phyloP scores from a whole-genome alignment of 2,329 filamentous ascomycete genomes.

The Seiridium cupressi region DNA sequence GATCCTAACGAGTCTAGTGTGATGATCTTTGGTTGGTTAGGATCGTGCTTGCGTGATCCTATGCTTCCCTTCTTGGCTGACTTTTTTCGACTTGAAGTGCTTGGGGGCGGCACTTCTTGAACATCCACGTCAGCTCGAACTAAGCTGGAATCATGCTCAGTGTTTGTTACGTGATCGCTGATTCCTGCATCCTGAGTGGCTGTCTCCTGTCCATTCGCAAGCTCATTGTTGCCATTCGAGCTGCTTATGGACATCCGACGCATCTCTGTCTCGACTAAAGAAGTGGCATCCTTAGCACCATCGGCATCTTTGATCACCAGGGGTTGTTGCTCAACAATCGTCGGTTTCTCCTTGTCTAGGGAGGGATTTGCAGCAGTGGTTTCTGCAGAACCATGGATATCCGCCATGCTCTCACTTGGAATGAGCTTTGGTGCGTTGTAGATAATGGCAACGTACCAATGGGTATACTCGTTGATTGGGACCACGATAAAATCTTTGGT shows the following conservation, averaged over 20 bases:
- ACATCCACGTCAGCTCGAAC: background rate
- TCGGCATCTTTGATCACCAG: background rate
- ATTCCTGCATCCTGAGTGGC: background rate
- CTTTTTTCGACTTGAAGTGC: constrained; percentile 21
- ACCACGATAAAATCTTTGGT: constrained; percentile 86
- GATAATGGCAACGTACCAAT: constrained; percentile 96
- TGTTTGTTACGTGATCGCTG: background rate
- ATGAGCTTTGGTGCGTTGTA: constrained; percentile 76
- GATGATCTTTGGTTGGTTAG: constrained; percentile 68
- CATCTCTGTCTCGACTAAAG: background rate
- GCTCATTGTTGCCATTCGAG: background rate
- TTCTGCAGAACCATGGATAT: background rate
- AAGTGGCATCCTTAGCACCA: background rate
- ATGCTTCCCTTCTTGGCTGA: constrained; percentile 29
- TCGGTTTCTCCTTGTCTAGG: background rate
- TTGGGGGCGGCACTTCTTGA: background rate
- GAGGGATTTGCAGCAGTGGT: background rate
- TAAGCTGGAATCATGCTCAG: background rate
- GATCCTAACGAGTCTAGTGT: constrained; percentile 82
- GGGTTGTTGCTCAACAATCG: background rate
- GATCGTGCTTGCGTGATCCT: constrained; percentile 40
- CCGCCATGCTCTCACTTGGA: constrained; percentile 14
- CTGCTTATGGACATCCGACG: constrained; percentile 4
- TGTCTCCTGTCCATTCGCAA: background rate
- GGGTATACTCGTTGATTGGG: constrained; percentile 80